These are phyloP conservation scores for Cystobasidium slooffiae DNA, from an alignment of 1,284 basidiomycete genomes.

Conservation along the genomic window DNA sequence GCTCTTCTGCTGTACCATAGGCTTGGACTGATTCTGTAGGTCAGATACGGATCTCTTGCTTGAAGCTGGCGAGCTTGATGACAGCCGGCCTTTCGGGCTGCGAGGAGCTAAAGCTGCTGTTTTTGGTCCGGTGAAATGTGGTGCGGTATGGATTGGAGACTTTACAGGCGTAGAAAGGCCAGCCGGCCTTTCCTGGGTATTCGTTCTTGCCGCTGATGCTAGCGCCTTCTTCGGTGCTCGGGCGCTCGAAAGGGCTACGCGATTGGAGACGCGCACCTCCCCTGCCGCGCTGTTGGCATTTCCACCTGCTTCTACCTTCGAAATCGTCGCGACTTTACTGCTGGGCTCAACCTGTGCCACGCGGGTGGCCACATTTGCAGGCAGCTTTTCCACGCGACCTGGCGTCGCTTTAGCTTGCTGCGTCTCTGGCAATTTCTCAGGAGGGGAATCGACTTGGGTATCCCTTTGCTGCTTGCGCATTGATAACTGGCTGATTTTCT, in stretches of 20 bases:
- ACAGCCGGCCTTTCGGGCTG: not conserved
- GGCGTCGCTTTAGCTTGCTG: no score
- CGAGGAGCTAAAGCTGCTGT: not conserved
- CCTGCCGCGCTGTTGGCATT: no score
- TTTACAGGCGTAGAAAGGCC: not conserved
- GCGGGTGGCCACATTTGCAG: no score
- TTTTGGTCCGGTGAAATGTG: not conserved
- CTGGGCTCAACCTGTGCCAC: no score
- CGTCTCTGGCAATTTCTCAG: no score
- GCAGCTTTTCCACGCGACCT: no score
- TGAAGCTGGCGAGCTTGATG: constrained; percentile 4
- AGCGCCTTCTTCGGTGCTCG: no score
- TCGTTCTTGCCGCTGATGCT: not conserved
- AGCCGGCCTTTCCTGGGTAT: not conserved
- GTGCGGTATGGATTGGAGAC: no score
- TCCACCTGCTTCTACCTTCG: no score
- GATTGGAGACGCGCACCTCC: no score
- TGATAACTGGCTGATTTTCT: constrained; percentile 26
- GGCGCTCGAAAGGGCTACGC: no score
- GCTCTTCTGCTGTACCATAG: not conserved
- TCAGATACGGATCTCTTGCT: constrained; percentile 20
- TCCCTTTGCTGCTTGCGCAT: constrained; percentile 1
- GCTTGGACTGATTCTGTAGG: not conserved
- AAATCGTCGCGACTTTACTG: no score
- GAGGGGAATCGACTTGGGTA: not conserved